Evolutionary conservation across 2,329 filamentous ascomycete genomes (phyloP).

Genomic region (Cordyceps cateniannulata): DNA sequence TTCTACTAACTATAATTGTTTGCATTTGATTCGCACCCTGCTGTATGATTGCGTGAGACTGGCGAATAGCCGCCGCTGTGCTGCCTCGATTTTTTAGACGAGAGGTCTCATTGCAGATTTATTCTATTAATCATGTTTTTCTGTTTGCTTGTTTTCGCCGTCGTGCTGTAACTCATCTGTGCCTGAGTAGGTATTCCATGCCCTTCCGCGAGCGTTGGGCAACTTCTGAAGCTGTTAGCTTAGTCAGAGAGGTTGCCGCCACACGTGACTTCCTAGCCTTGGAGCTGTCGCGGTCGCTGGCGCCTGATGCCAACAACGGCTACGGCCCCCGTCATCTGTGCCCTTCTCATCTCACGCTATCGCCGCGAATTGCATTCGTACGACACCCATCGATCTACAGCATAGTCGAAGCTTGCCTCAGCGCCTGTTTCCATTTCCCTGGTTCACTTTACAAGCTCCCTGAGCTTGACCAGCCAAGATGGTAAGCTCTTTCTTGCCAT

Average conservation of each 20-base stretch:
- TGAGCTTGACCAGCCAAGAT: conserved; percentile 28
- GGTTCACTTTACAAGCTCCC: conserved; percentile 17
- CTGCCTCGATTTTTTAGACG: neutral
- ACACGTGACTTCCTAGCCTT: conserved; percentile 24
- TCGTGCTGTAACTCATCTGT: too few species aligned
- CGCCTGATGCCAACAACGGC: conserved; percentile 30
- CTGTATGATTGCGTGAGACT: neutral
- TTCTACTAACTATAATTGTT: neutral
- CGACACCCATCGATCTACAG: conserved; percentile 16
- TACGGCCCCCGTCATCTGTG: conserved; percentile 29
- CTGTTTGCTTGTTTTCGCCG: neutral
- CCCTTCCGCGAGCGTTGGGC: too few species aligned
- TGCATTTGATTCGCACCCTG: neutral
- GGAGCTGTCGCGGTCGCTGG: conserved; percentile 40
- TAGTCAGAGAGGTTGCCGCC: conserved; percentile 12
- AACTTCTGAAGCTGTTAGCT: too few species aligned
- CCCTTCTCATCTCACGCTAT: conserved; percentile 19
- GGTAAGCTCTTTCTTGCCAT: conserved; percentile 22
- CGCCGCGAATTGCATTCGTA: conserved; percentile 18
- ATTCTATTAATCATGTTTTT: neutral
- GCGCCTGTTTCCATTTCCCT: neutral
- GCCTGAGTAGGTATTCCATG: too few species aligned
- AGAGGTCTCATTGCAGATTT: neutral
- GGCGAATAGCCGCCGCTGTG: neutral
- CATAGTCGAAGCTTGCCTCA: neutral